A percentile compares a stretch with the other conserved stretches of the same genome.
These are phyloP conservation scores for Pseudocercospora fuligena DNA, from an alignment of 2,329 filamentous ascomycete genomes.

Conservation along the genomic window DNA sequence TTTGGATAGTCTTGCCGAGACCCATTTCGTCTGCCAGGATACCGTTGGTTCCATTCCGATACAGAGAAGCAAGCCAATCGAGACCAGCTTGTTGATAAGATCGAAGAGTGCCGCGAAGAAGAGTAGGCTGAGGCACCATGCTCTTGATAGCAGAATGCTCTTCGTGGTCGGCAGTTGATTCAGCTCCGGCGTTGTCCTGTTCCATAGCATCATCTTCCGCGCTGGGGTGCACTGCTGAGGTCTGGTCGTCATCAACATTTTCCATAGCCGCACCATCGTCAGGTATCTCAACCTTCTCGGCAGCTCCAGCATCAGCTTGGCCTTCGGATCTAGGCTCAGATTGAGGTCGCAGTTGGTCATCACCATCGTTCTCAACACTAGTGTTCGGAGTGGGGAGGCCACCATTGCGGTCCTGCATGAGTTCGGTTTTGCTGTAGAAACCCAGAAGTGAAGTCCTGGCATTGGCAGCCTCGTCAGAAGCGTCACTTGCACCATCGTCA, in stretches of 20 bases:
- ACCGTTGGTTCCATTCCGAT: constrained; percentile 90
- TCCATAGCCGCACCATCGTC: constrained; percentile 31
- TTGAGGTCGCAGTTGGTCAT: constrained; percentile 28
- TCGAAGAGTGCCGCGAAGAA: constrained; percentile 83
- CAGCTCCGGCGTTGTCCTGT: constrained; percentile 15
- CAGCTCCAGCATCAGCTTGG: constrained; percentile 24
- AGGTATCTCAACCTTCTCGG: background rate
- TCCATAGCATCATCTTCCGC: constrained; percentile 27
- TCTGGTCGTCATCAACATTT: constrained; percentile 31
- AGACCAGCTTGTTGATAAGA: constrained; percentile 97
- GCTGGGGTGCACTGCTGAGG: background rate
- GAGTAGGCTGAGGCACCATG: constrained; percentile 62
- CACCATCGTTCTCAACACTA: constrained; percentile 38
- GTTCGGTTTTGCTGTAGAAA: constrained; percentile 36
- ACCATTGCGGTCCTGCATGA: constrained; percentile 35
- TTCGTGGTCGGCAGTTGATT: background rate
- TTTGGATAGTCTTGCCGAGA: constrained; percentile 96
- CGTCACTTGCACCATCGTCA: constrained; percentile 37
- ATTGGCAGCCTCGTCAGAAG: constrained; percentile 27
- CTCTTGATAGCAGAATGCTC: background rate
- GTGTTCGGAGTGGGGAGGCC: constrained; percentile 40
- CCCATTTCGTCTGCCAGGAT: constrained; percentile 99
- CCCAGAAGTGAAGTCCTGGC: constrained; percentile 31
- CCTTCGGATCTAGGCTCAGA: constrained; percentile 28
- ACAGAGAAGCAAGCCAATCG: constrained; percentile 93